Evolutionary conservation across 192 early-diverging fungal genomes (phyloP), one percentile per base, ranked within the genome.

Genomic region (Gigaspora rosea): DNA sequence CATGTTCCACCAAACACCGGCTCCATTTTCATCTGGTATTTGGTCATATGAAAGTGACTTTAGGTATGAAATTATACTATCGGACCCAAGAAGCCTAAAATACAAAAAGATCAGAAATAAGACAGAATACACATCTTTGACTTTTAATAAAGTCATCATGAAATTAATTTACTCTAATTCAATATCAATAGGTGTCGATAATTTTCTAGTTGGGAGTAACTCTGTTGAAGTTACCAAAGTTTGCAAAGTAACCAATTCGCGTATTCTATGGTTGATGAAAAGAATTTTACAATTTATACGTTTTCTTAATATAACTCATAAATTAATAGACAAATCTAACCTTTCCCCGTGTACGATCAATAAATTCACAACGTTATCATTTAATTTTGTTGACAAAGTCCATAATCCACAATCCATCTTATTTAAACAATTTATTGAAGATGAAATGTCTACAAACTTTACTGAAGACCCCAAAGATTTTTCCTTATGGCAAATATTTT

Each of bases 11-110:
- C 64, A 66, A 48, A 66, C 36, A 20, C 64, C 64, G 6, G 36
- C 64, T 41, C 41, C 64, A 47, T 36, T 66, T 46, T 66, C 64
- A 47, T 66, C 64, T 46, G 64, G 64, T n/a, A 66, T 66, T 66
- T 66, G 64, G n/a, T 66, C 35, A 48, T 36, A 46, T 66, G 33
- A n/a, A 66, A 66, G 41, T 12, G 9, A 16, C 10, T 66, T 66
- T 48, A 66, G 41, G 41, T 36, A 66, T n/a, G 12, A 32, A n/a
- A 66, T 66, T 20, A 46, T 18, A 4, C 15, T 4, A 46, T 35
- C 41, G n/a, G 64, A 47, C n/a, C 36, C 64, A 18, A 66, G 36
- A 7, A 36, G 64, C 36, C 64, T 66, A n/a, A 62, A 33, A 32
- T 11, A 41, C 36, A 33, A 18, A 65, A 16, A 46, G 36, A 18